Evolutionary conservation across 2,329 filamentous ascomycete genomes (phyloP).

Genomic region (Botryotinia narcissicola): DNA sequence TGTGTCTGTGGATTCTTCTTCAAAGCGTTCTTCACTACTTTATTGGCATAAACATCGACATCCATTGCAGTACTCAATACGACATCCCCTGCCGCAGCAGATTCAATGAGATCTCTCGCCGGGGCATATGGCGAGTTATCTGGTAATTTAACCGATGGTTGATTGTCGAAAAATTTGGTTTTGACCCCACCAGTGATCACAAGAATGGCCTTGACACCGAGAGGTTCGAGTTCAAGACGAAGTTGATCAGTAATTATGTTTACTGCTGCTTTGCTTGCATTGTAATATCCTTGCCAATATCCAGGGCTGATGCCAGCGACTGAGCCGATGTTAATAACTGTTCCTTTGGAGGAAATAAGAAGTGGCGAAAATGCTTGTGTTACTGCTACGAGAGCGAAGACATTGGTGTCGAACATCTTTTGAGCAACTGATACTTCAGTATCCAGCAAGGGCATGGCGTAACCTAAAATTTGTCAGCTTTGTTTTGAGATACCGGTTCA

Average conservation of each 20-base stretch:
- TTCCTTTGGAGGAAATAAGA: conserved; percentile 38
- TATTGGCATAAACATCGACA: conserved; percentile 26
- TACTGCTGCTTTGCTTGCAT: conserved; percentile 30
- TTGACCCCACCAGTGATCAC: conserved; percentile 29
- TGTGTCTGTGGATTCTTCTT: conserved; percentile 27
- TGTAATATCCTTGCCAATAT: conserved; percentile 31
- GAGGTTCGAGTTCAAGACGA: conserved; percentile 28
- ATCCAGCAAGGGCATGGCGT: conserved; percentile 39
- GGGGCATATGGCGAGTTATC: conserved; percentile 28
- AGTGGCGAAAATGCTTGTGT: conserved; percentile 38
- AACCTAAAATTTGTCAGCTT: conserved; percentile 29
- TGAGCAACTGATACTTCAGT: conserved; percentile 32
- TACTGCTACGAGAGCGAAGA: conserved; percentile 38
- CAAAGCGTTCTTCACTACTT: conserved; percentile 30
- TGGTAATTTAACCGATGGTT: conserved; percentile 22
- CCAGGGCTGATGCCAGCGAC: conserved; percentile 25
- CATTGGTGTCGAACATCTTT: conserved; percentile 38
- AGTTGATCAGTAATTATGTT: conserved; percentile 26
- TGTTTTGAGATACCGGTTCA: conserved; percentile 22
- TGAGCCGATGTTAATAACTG: conserved; percentile 47
- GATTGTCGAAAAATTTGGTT: conserved; percentile 31
- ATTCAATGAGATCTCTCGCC: conserved; percentile 27
- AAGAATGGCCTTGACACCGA: conserved; percentile 29
- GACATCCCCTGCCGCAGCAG: conserved; percentile 14
- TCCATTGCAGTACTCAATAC: conserved; percentile 18